These are phyloP conservation scores for Phyllosticta ampelicida DNA, from an alignment of 2,329 filamentous ascomycete genomes.

Conservation along the genomic window DNA sequence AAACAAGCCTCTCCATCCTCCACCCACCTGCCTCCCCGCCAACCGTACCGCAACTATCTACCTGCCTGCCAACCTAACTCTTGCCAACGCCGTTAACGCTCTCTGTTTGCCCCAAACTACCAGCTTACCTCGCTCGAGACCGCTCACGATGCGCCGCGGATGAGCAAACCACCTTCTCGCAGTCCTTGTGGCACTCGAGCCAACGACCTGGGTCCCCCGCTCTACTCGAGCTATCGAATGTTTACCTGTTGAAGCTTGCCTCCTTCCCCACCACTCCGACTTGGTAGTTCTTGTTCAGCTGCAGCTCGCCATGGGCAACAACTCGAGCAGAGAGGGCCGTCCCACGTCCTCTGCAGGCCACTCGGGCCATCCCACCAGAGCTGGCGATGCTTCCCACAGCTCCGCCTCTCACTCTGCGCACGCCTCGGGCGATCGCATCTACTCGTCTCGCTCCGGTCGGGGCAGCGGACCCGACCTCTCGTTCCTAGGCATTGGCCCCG, in stretches of 20 bases:
- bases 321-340: constrained; percentile 36
- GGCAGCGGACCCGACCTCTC: constrained; percentile 49
- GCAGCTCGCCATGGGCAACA: constrained; percentile 34
- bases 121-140: background rate
- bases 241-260: background rate
- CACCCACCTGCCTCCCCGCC: background rate
- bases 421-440: constrained; percentile 17
- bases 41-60: background rate
- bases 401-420: constrained; percentile 15
- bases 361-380: constrained; percentile 23
- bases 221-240: constrained; percentile 1
- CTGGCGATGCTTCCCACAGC: constrained; percentile 23
- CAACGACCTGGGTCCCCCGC: background rate
- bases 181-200: constrained; percentile 10
- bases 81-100: background rate
- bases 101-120: background rate
- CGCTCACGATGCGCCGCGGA: constrained; percentile 7
- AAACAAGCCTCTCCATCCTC: background rate
- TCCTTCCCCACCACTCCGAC: background rate
- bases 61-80: background rate
- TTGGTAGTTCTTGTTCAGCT: background rate
- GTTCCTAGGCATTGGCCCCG: constrained; percentile 45
- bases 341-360: constrained; percentile 23
- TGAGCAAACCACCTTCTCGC: constrained; percentile 3
- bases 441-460: constrained; percentile 35